These are phyloP conservation scores for Aureobasidium namibiae DNA, from an alignment of 2,329 filamentous ascomycete genomes.

Conservation along the genomic window DNA sequence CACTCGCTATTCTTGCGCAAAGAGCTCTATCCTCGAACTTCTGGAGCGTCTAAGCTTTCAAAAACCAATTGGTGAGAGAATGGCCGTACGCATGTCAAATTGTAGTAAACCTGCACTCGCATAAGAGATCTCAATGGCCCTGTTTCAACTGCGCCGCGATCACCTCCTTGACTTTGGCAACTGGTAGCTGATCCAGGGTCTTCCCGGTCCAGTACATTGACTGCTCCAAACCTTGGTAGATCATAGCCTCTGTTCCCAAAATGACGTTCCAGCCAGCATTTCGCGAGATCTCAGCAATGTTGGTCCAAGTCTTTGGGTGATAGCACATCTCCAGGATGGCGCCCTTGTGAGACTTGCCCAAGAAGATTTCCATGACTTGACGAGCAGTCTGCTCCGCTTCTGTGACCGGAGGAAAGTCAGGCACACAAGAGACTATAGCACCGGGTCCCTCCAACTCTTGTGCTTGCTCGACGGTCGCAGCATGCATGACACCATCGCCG, in stretches of 20 bases:
- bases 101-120: too few relatives aligned
- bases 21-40: too few relatives aligned
- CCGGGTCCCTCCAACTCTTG: slow-evolving; percentile 49
- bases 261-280: slow-evolving; percentile 63
- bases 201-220: slow-evolving; percentile 55
- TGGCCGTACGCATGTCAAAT: too few relatives aligned
- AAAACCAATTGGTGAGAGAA: too few relatives aligned
- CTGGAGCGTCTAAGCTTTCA: too few relatives aligned
- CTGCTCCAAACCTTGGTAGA: slow-evolving; percentile 67
- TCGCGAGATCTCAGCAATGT: slow-evolving; percentile 54
- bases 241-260: slow-evolving; percentile 66
- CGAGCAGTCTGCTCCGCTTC: slow-evolving; percentile 53
- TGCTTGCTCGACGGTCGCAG: slow-evolving; percentile 55
- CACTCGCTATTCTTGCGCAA: too few relatives aligned
- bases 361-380: slow-evolving; percentile 44
- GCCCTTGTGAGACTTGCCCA: slow-evolving; percentile 44
- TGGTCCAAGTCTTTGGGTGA: slow-evolving; percentile 62
- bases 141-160: slow-evolving; percentile 29
- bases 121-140: slow-evolving; percentile 2
- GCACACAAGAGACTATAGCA: slow-evolving; percentile 64
- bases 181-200: slow-evolving; percentile 49
- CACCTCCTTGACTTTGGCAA: slow-evolving; percentile 50
- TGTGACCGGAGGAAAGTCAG: slow-evolving; percentile 57
- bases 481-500: slow-evolving; percentile 52
- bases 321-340: slow-evolving; percentile 78